Base-by-base conservation (phyloP, 2,329 filamentous ascomycete genomes). In the Pseudofabraea citricarpa region DNA sequence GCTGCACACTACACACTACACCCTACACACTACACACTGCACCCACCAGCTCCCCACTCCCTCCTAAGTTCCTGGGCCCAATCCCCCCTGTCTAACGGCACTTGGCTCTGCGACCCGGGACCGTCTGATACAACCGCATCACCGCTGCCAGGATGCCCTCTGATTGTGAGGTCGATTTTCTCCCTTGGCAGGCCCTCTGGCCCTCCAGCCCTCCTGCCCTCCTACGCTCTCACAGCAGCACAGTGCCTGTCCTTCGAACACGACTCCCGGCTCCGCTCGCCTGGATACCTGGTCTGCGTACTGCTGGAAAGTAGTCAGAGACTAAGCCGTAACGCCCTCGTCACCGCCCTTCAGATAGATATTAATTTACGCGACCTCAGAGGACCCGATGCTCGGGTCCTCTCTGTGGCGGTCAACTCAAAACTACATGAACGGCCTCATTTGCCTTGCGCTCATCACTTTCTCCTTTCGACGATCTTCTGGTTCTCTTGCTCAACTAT, bases 321-420 rank as follows among this genome's bases (percentile, higher is more conserved):
- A n/a, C n/a, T n/a, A n/a, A n/a, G n/a, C n/a, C n/a, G n/a, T n/a
- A n/a, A 20, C 32, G 21, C 35, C 35, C 35, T 37, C 21, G 35
- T 37, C 35, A 37, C 35, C 35, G 35, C 35, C 35, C 35, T 21
- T 37, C 20, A 36, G n/a, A 20, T 20, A 37, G 29, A 32, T 32
- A 32, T 32, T 37, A 37, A 37, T 37, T 21, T 37, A 37, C 35
- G 35, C 35, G 35, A 37, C 21, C 35, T 6, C 16, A n/a, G 19
- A 37, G 18, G 21, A 37, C 35, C 35, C 35, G 35, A 22, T 37
- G 35, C 35, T 37, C 35, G 35, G 35, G 35, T 21, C 27, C 16
- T 15, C 27, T 31, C 21, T 21, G 18, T 37, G 35, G 35, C 35
- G 35, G 35, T 37, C 35, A 37, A 37, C 35, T 37, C 19, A 37